Base-by-base conservation (phyloP, 2,329 filamentous ascomycete genomes). In the Exophiala xenobiotica region DNA sequence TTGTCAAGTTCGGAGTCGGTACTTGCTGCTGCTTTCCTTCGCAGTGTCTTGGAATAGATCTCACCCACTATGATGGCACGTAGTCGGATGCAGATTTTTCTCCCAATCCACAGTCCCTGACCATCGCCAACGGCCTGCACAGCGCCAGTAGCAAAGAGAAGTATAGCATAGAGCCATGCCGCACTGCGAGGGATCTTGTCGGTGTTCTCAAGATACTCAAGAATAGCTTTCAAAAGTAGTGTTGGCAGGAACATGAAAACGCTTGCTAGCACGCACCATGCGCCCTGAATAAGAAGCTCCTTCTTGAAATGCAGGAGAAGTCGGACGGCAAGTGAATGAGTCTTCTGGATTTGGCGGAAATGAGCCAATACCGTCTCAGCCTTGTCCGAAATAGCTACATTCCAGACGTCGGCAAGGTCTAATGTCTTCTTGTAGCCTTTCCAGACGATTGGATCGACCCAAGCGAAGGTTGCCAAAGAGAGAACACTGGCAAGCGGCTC, bases 1-100 rank as follows among this genome's bases (percentile, higher is more conserved):
- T 93, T n/a, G n/a, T n/a, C n/a, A n/a, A n/a, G 75, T 0, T 86
- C 78, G 46, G 86, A 84, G 61, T 97, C 90, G 29, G 78, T 79
- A 14, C 85, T 82, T 6, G 91, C 85, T 18, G 90, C 86, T 14
- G 90, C 92, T 70, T 95, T 95, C 62, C 93, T 85, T 58, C 95
- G 85, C 14, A 99, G 78, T 1, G 93, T 90, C 73, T 99, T 99
- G 51, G 90, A 88, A 68, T 99, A 99, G 40, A 99, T 93, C 65
- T 99, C 93, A 49, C 93, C 93, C 60, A 99, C 90, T 56, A 99
- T 90, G 65, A 99, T 93, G 44, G 93, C 91, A 57, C 92, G 87
- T 37, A 97, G 78, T 56, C 90, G 86, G 63, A 99, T 92, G 70
- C 91, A 96, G 56, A 97, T 88, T 70, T 90, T 96, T 49, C 93